These are phyloP conservation scores for Ophiocordyceps sinensis DNA, from an alignment of 2,329 filamentous ascomycete genomes.

Conservation along the genomic window DNA sequence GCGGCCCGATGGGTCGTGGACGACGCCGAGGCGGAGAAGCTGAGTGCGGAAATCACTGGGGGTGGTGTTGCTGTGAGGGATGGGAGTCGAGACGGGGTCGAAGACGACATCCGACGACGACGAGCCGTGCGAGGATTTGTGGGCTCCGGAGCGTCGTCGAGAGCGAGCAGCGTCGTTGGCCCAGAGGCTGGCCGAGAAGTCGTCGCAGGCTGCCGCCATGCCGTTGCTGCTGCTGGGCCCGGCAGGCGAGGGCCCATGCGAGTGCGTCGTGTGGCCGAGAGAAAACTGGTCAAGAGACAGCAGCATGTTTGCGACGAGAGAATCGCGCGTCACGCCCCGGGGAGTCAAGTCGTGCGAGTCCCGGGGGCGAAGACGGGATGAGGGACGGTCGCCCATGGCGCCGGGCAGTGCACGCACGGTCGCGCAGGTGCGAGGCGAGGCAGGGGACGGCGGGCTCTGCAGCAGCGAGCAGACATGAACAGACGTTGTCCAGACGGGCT, in stretches of 20 bases:
- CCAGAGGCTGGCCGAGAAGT: not conserved
- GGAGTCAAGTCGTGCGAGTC: constrained; percentile 79
- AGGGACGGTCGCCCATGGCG: constrained; percentile 13
- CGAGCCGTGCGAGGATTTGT: not conserved
- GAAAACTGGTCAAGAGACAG: constrained; percentile 79
- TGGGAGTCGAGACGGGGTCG: too few species aligned
- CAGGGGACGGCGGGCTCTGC: not conserved
- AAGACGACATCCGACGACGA: too few species aligned
- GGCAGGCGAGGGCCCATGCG: not conserved
- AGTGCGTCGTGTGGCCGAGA: constrained; percentile 17
- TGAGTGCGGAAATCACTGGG: not conserved
- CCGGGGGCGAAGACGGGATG: constrained; percentile 18
- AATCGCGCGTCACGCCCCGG: constrained; percentile 67
- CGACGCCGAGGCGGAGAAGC: constrained; percentile 6
- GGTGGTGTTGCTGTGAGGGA: too few species aligned
- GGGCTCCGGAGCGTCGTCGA: not conserved
- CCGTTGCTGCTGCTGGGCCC: constrained; percentile 12
- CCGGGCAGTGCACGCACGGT: not conserved
- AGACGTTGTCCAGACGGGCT: not conserved
- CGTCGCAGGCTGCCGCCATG: not conserved
- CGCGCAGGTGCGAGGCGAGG: not conserved
- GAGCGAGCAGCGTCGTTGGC: not conserved
- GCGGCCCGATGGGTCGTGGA: constrained; percentile 13
- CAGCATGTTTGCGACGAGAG: constrained; percentile 91
- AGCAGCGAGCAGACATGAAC: not conserved